Base-by-base conservation (phyloP, 495 filamentous ascomycete genomes). In the Aspergillus egyptiacus region DNA sequence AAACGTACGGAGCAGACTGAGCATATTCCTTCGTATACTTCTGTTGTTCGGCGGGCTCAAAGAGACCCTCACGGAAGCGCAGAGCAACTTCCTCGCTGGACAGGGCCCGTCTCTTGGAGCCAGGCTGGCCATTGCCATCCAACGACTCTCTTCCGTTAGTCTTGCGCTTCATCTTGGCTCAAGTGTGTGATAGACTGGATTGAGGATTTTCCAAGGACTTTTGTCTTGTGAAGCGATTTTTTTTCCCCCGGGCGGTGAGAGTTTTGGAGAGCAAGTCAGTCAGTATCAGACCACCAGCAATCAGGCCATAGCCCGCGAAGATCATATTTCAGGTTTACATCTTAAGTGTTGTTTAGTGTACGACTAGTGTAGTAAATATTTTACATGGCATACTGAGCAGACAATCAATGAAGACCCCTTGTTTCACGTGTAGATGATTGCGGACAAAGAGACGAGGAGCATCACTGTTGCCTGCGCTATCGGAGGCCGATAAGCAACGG, bases 21-120 rank as follows among this genome's bases (percentile, higher is more conserved):
- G 81, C 77, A 68, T 95, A 95, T 60, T 75, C 68, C 31, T 75
- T 66, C 5, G 79, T 82, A 58, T 94, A 91, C 55, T 79, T 74
- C 54, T 81, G 61, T 43, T 86, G 74, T 41, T 84, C 75, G 34
- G 75, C 58, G 38, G 80, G 62, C 44, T 86, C 84, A 63, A 95
- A 93, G 13, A 95, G 75, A 5, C 81, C 85, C 42, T 84, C 74
- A 28, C 85, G 82, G 62, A 97, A 96, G 56, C 69, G 68, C 41
- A 66, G 48, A 13, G 55, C 62, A 19, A 68, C 70, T 50, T 74
- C 69, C 33, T 76, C 70, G 52, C 65, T 69, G 14, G 73, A 74
- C 27, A 76, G 65, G 4, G 72, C 74, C n/a, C 72, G 67, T 57
- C 75, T 79, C 46, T 81, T 81, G 38, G 63, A 55, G 14, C 67